Evolutionary conservation across 768 basidiomycete species (phyloP), one percentile per base, ranked within the genome.

Genomic region (Hemileccinum rubropunctum): DNA sequence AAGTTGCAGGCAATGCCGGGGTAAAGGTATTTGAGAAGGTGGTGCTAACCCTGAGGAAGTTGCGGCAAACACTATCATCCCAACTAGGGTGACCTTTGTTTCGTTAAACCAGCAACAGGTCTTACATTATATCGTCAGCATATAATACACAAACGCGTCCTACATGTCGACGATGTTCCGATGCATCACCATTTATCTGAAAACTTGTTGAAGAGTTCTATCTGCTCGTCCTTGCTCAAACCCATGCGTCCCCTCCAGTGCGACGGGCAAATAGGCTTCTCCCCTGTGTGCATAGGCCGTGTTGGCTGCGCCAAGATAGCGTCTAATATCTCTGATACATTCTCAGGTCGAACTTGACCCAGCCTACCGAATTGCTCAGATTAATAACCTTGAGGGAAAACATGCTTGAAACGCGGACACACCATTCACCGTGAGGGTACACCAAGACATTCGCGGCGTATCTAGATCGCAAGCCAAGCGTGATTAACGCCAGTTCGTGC

Each of bases 161-260:
- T n/a, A 6, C 39, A 41, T 41, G 26, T 13, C 9, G n/a, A 12
- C n/a, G 20, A 34, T 17, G 18, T 3, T 21, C 4, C 15, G 12
- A 28, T 13, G 12, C 4, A 14, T 45, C 21, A 52, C 6, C 30
- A 13, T 20, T 41, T 13, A 17, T 42, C 34, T n/a, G 46, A 44
- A 52, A 56, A 40, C 2, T 12, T 47, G 23, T 42, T 40, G 27
- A 68, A 62, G 27, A 80, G 69, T 12, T 69, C 60, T 32, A 77
- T 50, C 59, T 87, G 85, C 43, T 83, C 77, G 12, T 76, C 77
- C 58, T 81, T 83, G 30, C 69, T 70, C 18, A 86, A 60, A 0
- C 87, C 86, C 78, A 84, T 87, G 28, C 86, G 72, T 11, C 88
- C 88, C 50, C 88, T 76, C 86, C 86, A 89, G 60, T 83, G 77